Base-by-base conservation (phyloP, 805 yeast genomes). In the Cyberlindnera bimundalis region DNA sequence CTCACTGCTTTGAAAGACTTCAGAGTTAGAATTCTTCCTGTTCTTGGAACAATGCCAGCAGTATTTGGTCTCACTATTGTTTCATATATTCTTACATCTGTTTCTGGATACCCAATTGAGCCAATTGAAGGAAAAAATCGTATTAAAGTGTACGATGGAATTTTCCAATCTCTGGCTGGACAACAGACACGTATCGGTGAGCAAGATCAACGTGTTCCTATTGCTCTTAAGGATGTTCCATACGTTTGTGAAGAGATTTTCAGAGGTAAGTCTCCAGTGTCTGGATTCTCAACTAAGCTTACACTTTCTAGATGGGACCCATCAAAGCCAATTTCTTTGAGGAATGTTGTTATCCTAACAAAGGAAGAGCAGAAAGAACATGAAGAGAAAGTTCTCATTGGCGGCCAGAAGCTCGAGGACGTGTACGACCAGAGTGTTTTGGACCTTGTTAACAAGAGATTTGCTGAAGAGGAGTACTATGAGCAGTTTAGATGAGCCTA, bases 1-100 rank as follows among this genome's bases (percentile, higher is more conserved):
- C 69, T 93, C 32, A 79, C 95, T 45, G 95, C 96, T 2, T 64
- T 93, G 50, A 81, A 78, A 53, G 89, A 88, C 64, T 93, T 93
- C 69, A 74, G 99, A 52, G 97, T 90, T 10, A 73, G 99, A 53
- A 91, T 93, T 34, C 71, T 93, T 42, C 99, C 99, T 0, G 99
- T 93, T 0, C 66, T 93, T 48, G 98, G 99, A 3, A 87, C 99
- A 0, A 79, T 93, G 83, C 99, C 99, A 2, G 97, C 93, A 9
- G 83, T 91, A 64, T 93, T 93, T 67, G 99, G 98, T 1, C 71
- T 93, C 35, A 78, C 96, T 0, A 75, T 91, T 42, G 95, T 96
- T 3, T 84, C 96, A 1, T 81, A 86, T 65, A 68, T 93, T 17
- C 64, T 93, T 26, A 84, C 95, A 2, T 65, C 74, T 4, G 79